These are phyloP conservation scores for Xylariales sp. DNA, from an alignment of 2,329 filamentous ascomycete species.

Conservation along the genomic window DNA sequence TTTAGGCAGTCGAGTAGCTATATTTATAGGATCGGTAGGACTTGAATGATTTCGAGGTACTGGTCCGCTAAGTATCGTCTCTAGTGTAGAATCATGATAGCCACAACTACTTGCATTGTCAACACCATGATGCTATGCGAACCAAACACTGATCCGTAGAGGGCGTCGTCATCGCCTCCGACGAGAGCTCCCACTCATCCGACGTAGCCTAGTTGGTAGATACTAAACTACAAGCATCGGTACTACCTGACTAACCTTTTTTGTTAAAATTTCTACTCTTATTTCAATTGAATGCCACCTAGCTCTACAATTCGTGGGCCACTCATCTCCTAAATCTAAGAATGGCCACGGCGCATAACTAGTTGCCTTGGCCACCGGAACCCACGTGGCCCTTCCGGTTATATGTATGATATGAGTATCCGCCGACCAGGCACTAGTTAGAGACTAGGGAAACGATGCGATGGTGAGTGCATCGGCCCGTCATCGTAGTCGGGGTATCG, in stretches of 20 bases:
- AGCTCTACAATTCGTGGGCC: not conserved
- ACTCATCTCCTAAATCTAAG: not conserved
- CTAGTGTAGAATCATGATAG: not conserved
- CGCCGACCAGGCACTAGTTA: not conserved
- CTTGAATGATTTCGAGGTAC: not conserved
- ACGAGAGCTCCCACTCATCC: not conserved
- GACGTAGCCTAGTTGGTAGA: not conserved
- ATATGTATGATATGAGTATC: not conserved
- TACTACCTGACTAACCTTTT: not conserved
- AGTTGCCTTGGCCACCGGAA: not conserved
- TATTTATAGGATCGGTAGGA: not conserved
- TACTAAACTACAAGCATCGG: not conserved
- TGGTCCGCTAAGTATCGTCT: not conserved
- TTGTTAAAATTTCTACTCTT: not conserved
- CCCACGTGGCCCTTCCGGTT: not conserved
- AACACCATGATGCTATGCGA: not conserved
- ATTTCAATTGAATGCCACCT: not conserved
- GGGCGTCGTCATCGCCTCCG: not conserved
- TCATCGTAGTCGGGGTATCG: not conserved
- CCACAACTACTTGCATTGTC: not conserved
- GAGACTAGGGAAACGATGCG: not conserved
- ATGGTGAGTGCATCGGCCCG: not conserved
- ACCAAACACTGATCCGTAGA: not conserved
- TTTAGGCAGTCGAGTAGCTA: not conserved
- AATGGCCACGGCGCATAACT: not conserved